These are phyloP conservation scores for Podila horticola DNA, from an alignment of 192 early-diverging fungal genomes.

Conservation along the genomic window DNA sequence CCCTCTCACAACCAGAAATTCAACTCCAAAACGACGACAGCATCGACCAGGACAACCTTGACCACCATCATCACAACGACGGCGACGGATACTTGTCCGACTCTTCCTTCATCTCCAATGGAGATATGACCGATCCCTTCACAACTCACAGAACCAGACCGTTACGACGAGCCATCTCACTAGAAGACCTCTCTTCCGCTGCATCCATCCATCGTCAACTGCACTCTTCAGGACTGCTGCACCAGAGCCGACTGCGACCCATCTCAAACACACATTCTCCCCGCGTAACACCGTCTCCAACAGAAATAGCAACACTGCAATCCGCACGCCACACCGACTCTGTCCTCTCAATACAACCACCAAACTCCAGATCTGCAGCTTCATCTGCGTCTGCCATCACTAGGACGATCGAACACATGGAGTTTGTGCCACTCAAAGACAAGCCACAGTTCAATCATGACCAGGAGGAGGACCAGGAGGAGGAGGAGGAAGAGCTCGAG, in stretches of 20 bases:
- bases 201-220: slow-evolving; percentile 25
- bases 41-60: slow-evolving; percentile 2
- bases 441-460: slow-evolving; percentile 5
- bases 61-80: slow-evolving; percentile 13
- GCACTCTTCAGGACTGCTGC: slow-evolving; percentile 6
- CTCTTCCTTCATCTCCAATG: slow-evolving; percentile 25
- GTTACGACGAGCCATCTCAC: slow-evolving; percentile 42
- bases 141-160: slow-evolving; percentile 8
- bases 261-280: background rate
- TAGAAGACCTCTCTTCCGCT: slow-evolving; percentile 25
- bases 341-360: background rate
- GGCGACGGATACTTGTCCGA: slow-evolving; percentile 43
- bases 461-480: background rate
- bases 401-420: background rate
- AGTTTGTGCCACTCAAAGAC: slow-evolving; percentile 11
- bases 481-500: background rate
- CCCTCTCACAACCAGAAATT: slow-evolving; percentile 19
- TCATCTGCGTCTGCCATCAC: background rate
- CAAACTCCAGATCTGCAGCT: background rate
- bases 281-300: slow-evolving; percentile 9
- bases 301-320: background rate
- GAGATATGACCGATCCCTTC: slow-evolving; percentile 27
- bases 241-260: background rate
- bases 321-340: background rate
- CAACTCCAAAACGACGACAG: slow-evolving; percentile 7